A percentile compares a stretch with the other conserved stretches of the same genome.
phyloP scores from a whole-genome alignment of 345 rosid genomes.

The Anacardium occidentale region DNA sequence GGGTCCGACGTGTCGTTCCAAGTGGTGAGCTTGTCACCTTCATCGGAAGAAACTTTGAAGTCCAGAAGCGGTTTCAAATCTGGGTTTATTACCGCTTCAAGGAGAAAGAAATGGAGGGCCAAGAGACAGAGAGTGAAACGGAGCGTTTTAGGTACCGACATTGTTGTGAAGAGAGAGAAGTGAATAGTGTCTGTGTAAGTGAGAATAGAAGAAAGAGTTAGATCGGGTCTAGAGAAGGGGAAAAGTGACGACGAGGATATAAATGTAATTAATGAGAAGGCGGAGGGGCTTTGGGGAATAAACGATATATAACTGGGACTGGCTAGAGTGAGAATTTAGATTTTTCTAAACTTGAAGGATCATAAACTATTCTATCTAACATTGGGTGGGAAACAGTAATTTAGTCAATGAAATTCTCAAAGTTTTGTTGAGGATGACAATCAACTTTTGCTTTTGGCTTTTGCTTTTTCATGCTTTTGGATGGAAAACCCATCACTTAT shows the following conservation, averaged over 20 bases:
- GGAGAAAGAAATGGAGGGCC: slow-evolving; percentile 16
- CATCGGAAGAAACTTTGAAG: slow-evolving; percentile 61
- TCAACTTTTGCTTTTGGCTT: slow-evolving; percentile 2
- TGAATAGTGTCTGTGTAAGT: neutral
- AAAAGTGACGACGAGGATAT: neutral
- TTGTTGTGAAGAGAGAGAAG: slow-evolving; percentile 30
- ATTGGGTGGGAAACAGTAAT: too few relatives aligned
- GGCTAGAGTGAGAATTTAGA: too few relatives aligned
- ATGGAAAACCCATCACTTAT: neutral
- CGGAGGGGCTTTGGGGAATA: slow-evolving; percentile 25
- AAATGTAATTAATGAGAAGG: slow-evolving; percentile 19
- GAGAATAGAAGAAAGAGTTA: neutral
- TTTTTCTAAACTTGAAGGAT: too few relatives aligned
- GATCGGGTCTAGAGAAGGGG: slow-evolving; percentile 1
- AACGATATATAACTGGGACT: too few relatives aligned
- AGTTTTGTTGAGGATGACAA: neutral
- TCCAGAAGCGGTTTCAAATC: slow-evolving; percentile 50
- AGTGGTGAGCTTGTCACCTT: slow-evolving; percentile 43
- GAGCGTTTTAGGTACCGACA: slow-evolving; percentile 38
- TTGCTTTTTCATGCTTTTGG: neutral
- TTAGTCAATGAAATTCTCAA: too few relatives aligned
- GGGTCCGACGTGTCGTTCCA: slow-evolving; percentile 62
- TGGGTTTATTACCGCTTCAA: slow-evolving; percentile 35
- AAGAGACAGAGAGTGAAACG: slow-evolving; percentile 1
- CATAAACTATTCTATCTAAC: too few relatives aligned